Base-by-base conservation (phyloP, 257 asterid species). In the Primulina huaijiensis region DNA sequence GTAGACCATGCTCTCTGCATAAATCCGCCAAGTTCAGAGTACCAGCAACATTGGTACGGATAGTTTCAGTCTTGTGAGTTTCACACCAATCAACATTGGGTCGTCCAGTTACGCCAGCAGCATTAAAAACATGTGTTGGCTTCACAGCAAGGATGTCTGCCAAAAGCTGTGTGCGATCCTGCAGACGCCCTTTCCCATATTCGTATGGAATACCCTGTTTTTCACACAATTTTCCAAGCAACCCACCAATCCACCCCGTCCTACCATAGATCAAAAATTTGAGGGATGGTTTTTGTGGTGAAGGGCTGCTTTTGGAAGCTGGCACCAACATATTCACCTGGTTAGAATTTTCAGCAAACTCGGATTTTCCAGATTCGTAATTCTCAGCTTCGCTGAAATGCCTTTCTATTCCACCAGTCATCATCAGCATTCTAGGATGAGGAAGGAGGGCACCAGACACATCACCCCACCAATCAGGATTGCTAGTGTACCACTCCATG, bases 391-490 rank as follows among this genome's bases (percentile, higher is more conserved):
- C 84, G 60, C 73, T 80, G 25, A 65, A 72, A 62, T 59, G 70
- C 53, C 75, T 79, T 61, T 80, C 84, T 0, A 55, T 46, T 66
- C 86, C 87, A 62, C 89, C 89, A 9, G 92, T 87, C 87, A 82
- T 80, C 92, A 84, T 82, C 73, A 85, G 75, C 89, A 87, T 87
- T 29, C 88, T 77, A 8, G 94, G 90, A 74, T 88, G 95, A 67
- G 95, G 89, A 37, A 85, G 68, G 68, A 88, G 65, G 9, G 95
- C 95, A 31, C 91, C 95, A 21, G 95, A 83, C 10, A 88, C 91
- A 75, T 88, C 95, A 2, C 94, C 94, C 94, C 94, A 87, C 94
- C 94, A 87, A 20, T 77, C 80, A 9, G 89, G 95, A 25, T 85
- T 80, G 75, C 72, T 80, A 25, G 69, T 81, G 31, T 85, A 88